These are phyloP conservation scores for Candolleomyces aberdarensis DNA, from an alignment of 768 basidiomycete species.

Conservation along the genomic window DNA sequence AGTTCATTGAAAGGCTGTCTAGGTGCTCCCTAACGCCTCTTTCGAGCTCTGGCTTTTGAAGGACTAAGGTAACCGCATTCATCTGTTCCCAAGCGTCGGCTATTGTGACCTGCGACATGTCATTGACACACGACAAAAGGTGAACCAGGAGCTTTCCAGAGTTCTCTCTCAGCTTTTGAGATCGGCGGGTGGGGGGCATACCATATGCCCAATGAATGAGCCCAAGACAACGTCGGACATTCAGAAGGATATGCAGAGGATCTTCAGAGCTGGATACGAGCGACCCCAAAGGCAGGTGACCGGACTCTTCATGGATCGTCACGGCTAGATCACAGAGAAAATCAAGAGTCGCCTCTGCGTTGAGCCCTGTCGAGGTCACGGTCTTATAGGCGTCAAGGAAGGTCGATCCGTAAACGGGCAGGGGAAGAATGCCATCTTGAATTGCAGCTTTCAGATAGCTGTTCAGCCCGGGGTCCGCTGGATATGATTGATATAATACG, in stretches of 20 bases:
- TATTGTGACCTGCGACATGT: constrained; percentile 59
- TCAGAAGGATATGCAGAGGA: constrained; percentile 41
- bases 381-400: constrained; percentile 61
- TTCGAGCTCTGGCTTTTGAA: constrained; percentile 39
- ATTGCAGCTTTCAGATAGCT: constrained; percentile 64
- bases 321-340: constrained; percentile 65
- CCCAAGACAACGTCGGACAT: constrained; percentile 57
- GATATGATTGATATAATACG: constrained; percentile 61
- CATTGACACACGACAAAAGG: constrained; percentile 56
- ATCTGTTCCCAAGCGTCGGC: constrained; percentile 53
- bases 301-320: constrained; percentile 60
- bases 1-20: constrained; percentile 55
- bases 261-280: constrained; percentile 53
- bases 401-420: constrained; percentile 58
- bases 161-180: constrained; percentile 56
- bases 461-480: constrained; percentile 66
- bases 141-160: constrained; percentile 64
- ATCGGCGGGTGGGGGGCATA: constrained; percentile 53
- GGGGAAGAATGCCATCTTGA: constrained; percentile 50
- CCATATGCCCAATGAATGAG: constrained; percentile 57
- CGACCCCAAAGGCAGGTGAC: constrained; percentile 50
- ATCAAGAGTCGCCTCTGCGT: constrained; percentile 63
- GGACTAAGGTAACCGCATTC: constrained; percentile 45
- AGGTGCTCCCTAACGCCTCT: constrained; percentile 52
- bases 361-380: constrained; percentile 49